Base-by-base conservation (phyloP, 75 land plant species). In the Azolla pinnata region DNA sequence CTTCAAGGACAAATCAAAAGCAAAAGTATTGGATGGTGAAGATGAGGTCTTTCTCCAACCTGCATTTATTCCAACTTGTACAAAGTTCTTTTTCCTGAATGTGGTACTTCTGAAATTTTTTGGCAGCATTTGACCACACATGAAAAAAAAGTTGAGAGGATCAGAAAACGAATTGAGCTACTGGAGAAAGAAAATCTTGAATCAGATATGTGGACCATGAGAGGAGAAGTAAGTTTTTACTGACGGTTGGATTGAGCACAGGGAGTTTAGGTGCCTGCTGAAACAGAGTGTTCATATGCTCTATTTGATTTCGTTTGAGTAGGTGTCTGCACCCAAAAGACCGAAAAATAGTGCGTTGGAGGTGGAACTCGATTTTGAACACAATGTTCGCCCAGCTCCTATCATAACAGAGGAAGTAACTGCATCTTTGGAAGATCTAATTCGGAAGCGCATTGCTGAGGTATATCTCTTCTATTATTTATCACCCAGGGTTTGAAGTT, bases 321-420 rank as follows among this genome's bases (percentile, higher is more conserved):
- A 93, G 98, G 83, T 88, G 42, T 80, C 96, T 65, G 98, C 98
- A 66, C 62, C 74, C 8, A 81, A 76, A 68, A 85, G 98, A 74
- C 87, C 96, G 8, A 85, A 79, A 63, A 93, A 93, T 34, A 88
- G 90, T 84, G 90, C 96, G 12, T 63, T 88, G 48, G 98, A 93
- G 68, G 98, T 85, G 54, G 96, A 88, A 61, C 67, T 93, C 23
- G 98, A 93, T 68, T 93, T 93, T 73, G 87, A 88, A 64, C 98
- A 93, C 67, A 90, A 83, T 73, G 78, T 68, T 35, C 80, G 99
- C 29, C 99, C 90, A 35, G 63, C 90, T 17, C 99, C 99, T 35
- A 83, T 93, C 12, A 89, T 86, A 52, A 89, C 98, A 4, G 98
- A 93, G 44, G 98, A 93, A 68, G 81, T 83, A 12, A 83, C 90